phyloP scores from a whole-genome alignment of 1,284 basidiomycete genomes.

The Rhizopogon parksii region DNA sequence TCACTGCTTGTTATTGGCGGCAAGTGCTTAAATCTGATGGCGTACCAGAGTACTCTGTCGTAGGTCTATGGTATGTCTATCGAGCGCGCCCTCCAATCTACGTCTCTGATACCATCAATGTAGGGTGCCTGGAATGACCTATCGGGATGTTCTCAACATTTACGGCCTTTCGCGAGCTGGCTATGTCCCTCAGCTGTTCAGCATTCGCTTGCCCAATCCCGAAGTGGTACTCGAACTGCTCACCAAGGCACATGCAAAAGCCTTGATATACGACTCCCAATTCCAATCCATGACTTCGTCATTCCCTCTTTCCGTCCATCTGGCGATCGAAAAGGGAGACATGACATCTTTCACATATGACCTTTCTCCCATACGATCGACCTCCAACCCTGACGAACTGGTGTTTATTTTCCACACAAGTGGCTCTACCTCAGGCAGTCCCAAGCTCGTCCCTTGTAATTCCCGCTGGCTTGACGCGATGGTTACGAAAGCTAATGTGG shows the following conservation, averaged over 20 bases:
- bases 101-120: slow-evolving; percentile 7
- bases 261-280: slow-evolving; percentile 52
- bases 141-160: slow-evolving; percentile 60
- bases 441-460: slow-evolving; percentile 64
- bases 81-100: slow-evolving; percentile 3
- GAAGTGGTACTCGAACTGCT: slow-evolving; percentile 61
- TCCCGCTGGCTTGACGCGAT: slow-evolving; percentile 54
- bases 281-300: slow-evolving; percentile 32
- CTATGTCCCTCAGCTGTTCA: slow-evolving; percentile 67
- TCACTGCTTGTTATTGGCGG: slow-evolving; percentile 50
- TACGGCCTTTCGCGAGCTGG: slow-evolving; percentile 67
- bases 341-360: slow-evolving; percentile 31
- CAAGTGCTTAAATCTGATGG: slow-evolving; percentile 35
- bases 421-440: slow-evolving; percentile 67
- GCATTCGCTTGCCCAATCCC: slow-evolving; percentile 61
- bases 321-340: slow-evolving; percentile 35
- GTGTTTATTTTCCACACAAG: slow-evolving; percentile 70
- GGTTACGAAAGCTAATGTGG: slow-evolving; percentile 47
- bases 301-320: slow-evolving; percentile 43
- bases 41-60: slow-evolving; percentile 46
- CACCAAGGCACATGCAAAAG: slow-evolving; percentile 46
- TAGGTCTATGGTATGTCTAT: slow-evolving; percentile 58
- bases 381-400: slow-evolving; percentile 37
- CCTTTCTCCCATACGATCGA: slow-evolving; percentile 39
- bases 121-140: slow-evolving; percentile 64